A percentile compares a stretch with the other conserved stretches of the same genome.
Conservation (phyloP, 176 grass and related monocot species). For the Phoenix roebelenii region DNA sequence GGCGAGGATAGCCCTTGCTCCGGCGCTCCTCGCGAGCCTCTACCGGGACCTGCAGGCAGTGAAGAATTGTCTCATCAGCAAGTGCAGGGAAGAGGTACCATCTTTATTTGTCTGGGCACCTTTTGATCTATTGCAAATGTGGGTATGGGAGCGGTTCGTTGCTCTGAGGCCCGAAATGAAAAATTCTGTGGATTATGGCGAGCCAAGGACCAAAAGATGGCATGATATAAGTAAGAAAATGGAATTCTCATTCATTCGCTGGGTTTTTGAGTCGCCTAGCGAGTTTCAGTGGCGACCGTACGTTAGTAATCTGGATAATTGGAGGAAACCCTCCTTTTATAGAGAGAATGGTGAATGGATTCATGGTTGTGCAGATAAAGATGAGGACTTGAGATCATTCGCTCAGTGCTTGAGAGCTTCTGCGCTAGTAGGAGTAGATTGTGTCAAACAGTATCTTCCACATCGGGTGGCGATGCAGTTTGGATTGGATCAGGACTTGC, state of each 20-base stretch:
- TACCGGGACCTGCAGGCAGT: slow-evolving; percentile 70
- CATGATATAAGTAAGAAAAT: slow-evolving; percentile 61
- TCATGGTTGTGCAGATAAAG: slow-evolving; percentile 24
- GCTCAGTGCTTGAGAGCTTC: slow-evolving; percentile 52
- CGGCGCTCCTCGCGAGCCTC: slow-evolving; percentile 58
- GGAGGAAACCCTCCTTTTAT: slow-evolving; percentile 20
- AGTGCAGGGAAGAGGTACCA: slow-evolving; percentile 20
- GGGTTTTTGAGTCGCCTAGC: slow-evolving; percentile 20
- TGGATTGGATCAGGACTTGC: slow-evolving; percentile 89
- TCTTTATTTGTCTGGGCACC: slow-evolving; percentile 54
- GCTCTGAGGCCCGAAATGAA: slow-evolving; percentile 34
- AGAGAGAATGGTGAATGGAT: slow-evolving; percentile 27
- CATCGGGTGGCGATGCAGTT: slow-evolving; percentile 91
- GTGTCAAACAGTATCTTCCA: slow-evolving; percentile 80
- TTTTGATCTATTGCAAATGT: slow-evolving; percentile 61
- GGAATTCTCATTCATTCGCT: slow-evolving; percentile 24
- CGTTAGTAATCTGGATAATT: slow-evolving; percentile 22
- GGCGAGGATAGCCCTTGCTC: slow-evolving; percentile 53
- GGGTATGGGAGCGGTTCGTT: slow-evolving; percentile 83
- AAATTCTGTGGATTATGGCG: slow-evolving; percentile 23
- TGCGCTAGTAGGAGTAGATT: slow-evolving; percentile 70
- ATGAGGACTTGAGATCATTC: slow-evolving; percentile 42
- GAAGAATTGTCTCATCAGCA: slow-evolving; percentile 40
- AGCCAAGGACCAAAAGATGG: slow-evolving; percentile 62
- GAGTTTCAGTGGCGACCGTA: slow-evolving; percentile 59